Evolutionary conservation across 116 monocot species (phyloP).

Genomic region (Thalassia testudinum): DNA sequence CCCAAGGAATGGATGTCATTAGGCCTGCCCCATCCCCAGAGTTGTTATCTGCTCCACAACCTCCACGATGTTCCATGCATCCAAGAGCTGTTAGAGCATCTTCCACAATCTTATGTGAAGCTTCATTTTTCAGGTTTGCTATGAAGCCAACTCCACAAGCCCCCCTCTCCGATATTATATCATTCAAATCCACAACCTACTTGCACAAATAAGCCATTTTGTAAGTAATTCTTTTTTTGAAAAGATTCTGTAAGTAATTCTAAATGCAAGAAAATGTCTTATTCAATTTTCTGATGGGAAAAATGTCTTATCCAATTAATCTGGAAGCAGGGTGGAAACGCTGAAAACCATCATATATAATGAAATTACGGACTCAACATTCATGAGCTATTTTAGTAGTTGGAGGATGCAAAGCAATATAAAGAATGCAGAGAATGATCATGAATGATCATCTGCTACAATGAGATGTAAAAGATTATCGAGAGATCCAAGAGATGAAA

Average conservation of each 20-base stretch:
- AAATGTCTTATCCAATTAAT: too few species aligned
- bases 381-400: too few species aligned
- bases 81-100: constrained; percentile 94
- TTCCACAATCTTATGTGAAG: constrained; percentile 62
- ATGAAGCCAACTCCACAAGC: constrained; percentile 99
- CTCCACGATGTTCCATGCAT: constrained; percentile 99
- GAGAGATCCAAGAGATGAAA: too few species aligned
- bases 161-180: constrained; percentile 92
- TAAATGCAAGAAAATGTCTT: background rate
- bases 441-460: too few species aligned
- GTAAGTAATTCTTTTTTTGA: background rate
- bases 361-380: too few species aligned
- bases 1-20: constrained; percentile 92
- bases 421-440: too few species aligned
- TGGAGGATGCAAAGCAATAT: too few species aligned
- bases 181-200: constrained; percentile 72
- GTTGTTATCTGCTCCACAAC: constrained; percentile 92
- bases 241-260: background rate
- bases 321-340: too few species aligned
- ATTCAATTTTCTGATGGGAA: too few species aligned
- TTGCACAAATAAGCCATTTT: background rate
- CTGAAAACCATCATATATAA: too few species aligned
- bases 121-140: constrained; percentile 82
- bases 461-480: too few species aligned
- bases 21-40: constrained; percentile 94